Evolutionary conservation across 2,329 filamentous ascomycete species (phyloP), one percentile per base, ranked within the genome.

Genomic region (Diaporthe longicolla): DNA sequence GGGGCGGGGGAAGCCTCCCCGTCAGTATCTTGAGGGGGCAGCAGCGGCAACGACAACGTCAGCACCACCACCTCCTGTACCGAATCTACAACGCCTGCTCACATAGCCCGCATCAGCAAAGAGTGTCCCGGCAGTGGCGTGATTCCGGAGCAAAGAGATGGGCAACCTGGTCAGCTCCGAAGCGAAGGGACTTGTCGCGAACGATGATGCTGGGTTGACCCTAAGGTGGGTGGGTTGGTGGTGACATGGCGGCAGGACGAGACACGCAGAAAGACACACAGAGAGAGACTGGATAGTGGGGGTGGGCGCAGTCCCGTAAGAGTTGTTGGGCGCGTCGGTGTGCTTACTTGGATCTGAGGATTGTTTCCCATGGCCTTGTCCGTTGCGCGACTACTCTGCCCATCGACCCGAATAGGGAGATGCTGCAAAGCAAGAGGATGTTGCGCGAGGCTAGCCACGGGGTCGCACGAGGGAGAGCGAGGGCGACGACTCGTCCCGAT

Each of bases 281-380:
- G 10, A 48, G 59, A 48, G 40, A 54, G 63, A 6, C 32, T 54
- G 45, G 63, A 68, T 68, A 32, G 63, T 68, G 63, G 63, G 45
- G 63, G 45, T 48, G 19, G 50, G 37, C 40, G 37, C 29, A n/a
- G 24, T 66, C 58, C 58, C 8, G 61, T 17, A 3, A 52, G 29
- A 52, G 61, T 6, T 32, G 61, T 52, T 37, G 61, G 63, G 63
- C 32, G 63, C 32, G 32, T 40, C 48, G 24, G 63, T 19, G 61
- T 70, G 84, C 85, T 81, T 80, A 87, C 86, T 84, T 84, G 81
- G 81, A 80, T 82, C 81, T 83, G 79, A 80, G 81, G 82, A 81
- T 80, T 82, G 81, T 84, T 82, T 84, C 85, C 86, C 86, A 88
- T 88, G 83, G 82, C 83, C 86, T 82, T 83, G 84, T 83, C 81